Conservation (phyloP, 306 rosid genomes). For the Citrullus amarus region DNA sequence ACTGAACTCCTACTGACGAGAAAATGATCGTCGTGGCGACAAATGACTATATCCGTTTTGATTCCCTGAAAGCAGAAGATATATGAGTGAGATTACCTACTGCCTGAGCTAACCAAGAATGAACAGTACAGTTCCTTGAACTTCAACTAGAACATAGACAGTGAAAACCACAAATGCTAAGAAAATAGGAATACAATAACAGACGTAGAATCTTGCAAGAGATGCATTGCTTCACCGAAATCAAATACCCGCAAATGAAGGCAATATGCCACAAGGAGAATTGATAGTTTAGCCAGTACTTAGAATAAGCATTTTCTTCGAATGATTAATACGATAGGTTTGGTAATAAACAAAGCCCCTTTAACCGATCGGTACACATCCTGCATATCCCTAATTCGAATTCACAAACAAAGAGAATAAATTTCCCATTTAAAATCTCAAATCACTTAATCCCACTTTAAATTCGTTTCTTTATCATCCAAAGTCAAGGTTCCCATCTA, state of each 20-base stretch:
- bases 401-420: neutral
- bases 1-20: constrained; percentile 36
- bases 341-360: neutral
- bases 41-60: constrained; percentile 58
- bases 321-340: neutral
- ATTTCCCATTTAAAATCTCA: neutral
- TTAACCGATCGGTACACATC: neutral
- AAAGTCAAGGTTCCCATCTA: neutral
- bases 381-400: neutral
- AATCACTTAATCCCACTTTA: neutral
- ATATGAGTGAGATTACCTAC: neutral
- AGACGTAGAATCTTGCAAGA: neutral
- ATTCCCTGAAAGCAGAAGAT: constrained; percentile 49
- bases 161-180: neutral
- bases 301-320: neutral
- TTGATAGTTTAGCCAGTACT: neutral
- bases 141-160: neutral
- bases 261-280: neutral
- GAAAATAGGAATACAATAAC: neutral
- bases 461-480: neutral
- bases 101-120: neutral
- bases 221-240: neutral
- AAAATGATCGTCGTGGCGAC: constrained; percentile 61
- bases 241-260: neutral
- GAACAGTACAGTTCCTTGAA: neutral